These are phyloP conservation scores for Paraphaeosphaeria minitans DNA, from an alignment of 2,329 filamentous ascomycete genomes.

Conservation along the genomic window DNA sequence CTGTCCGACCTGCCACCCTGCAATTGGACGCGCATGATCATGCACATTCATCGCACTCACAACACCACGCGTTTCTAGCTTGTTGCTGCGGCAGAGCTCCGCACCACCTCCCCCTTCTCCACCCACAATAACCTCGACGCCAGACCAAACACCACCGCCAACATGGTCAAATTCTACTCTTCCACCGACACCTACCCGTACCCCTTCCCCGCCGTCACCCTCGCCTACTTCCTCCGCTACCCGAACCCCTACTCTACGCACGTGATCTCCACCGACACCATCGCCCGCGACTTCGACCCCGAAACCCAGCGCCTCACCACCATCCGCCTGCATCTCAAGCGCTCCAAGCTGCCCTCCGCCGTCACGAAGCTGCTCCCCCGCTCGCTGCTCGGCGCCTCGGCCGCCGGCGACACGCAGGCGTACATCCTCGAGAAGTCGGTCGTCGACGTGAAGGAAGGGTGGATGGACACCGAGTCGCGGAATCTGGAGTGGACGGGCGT, in stretches of 20 bases:
- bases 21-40: slow-evolving; percentile 37
- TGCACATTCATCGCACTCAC: slow-evolving; percentile 29
- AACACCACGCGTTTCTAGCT: slow-evolving; percentile 29
- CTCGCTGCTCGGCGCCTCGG: slow-evolving; percentile 65
- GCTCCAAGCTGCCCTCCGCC: slow-evolving; percentile 75
- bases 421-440: slow-evolving; percentile 82
- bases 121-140: slow-evolving; percentile 7
- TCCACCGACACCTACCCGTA: slow-evolving; percentile 75
- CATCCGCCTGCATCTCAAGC: slow-evolving; percentile 80
- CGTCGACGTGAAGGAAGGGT: slow-evolving; percentile 78
- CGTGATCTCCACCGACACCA: slow-evolving; percentile 82
- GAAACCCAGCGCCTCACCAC: slow-evolving; percentile 76
- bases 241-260: slow-evolving; percentile 84
- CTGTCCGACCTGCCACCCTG: slow-evolving; percentile 20
- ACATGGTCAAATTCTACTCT: slow-evolving; percentile 60
- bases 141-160: not conserved
- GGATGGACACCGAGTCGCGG: slow-evolving; percentile 80
- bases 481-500: slow-evolving; percentile 85
- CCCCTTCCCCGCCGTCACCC: slow-evolving; percentile 81
- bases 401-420: slow-evolving; percentile 69
- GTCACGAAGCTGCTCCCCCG: slow-evolving; percentile 77
- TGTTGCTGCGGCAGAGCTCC: slow-evolving; percentile 15
- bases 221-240: slow-evolving; percentile 89
- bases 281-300: slow-evolving; percentile 73
- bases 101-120: slow-evolving; percentile 3